Conservation (phyloP, 1,284 basidiomycete species). For the Heterobasidion occidentale region DNA sequence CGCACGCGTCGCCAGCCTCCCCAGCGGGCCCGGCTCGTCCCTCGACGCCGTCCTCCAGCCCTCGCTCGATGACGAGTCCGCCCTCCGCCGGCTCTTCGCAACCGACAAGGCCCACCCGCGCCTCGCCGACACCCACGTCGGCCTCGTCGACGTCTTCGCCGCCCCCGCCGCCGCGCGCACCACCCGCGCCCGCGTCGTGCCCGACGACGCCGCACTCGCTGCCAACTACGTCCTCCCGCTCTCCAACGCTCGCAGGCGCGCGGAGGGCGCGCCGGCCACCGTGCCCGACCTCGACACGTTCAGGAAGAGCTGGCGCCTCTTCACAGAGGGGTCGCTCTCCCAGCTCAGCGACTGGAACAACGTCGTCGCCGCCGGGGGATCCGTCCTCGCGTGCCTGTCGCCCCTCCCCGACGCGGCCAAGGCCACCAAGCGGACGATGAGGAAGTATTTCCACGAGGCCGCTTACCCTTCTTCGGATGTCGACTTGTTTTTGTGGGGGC, state of each 20-base stretch:
- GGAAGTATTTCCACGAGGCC: slow-evolving; percentile 45
- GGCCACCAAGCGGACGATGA: slow-evolving; percentile 41
- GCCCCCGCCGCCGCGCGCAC: slow-evolving; percentile 31
- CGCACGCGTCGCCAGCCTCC: slow-evolving; percentile 21
- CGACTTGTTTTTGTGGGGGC: slow-evolving; percentile 54
- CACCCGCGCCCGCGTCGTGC: slow-evolving; percentile 23
- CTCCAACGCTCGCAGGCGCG: slow-evolving; percentile 18
- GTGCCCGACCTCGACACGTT: slow-evolving; percentile 42
- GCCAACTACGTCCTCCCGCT: slow-evolving; percentile 24
- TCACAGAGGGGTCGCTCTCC: slow-evolving; percentile 49
- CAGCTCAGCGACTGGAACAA: slow-evolving; percentile 50
- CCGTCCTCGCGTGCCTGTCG: slow-evolving; percentile 46
- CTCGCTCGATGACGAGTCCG: slow-evolving; percentile 38
- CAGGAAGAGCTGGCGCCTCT: slow-evolving; percentile 50
- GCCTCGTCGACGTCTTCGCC: slow-evolving; percentile 41
- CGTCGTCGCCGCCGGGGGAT: slow-evolving; percentile 52
- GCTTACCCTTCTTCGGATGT: slow-evolving; percentile 53
- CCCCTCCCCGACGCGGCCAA: slow-evolving; percentile 39
- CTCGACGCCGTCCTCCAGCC: slow-evolving; percentile 34
- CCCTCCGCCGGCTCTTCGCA: slow-evolving; percentile 38
- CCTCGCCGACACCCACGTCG: slow-evolving; percentile 33
- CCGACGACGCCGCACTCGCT: slow-evolving; percentile 17
- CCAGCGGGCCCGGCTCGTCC: slow-evolving; percentile 19
- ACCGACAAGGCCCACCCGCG: slow-evolving; percentile 32
- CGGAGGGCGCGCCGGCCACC: slow-evolving; percentile 32